Conservation (phyloP, 2,329 filamentous ascomycete genomes). For the Shiraia sp. region DNA sequence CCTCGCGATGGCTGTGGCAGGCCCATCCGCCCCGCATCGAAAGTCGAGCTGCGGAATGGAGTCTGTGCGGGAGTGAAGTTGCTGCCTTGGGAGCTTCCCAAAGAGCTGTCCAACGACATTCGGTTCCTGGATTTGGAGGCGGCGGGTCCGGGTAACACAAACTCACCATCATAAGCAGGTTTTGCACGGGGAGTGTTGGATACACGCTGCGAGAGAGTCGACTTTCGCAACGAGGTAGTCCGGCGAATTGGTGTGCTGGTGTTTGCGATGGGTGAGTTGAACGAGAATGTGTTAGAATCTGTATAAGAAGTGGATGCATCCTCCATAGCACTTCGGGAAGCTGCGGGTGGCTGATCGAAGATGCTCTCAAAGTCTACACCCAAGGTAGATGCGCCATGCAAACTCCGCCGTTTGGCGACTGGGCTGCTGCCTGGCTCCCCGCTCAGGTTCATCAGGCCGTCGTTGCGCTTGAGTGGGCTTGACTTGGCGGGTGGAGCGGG, state of each 20-base stretch:
- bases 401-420: slow-evolving; percentile 85
- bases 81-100: slow-evolving; percentile 72
- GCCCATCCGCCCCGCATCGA: slow-evolving; percentile 34
- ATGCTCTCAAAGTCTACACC: slow-evolving; percentile 68
- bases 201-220: slow-evolving; percentile 83
- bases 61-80: slow-evolving; percentile 69
- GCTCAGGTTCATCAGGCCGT: slow-evolving; percentile 86
- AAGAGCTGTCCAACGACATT: slow-evolving; percentile 77
- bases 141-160: slow-evolving; percentile 56
- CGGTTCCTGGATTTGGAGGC: slow-evolving; percentile 67
- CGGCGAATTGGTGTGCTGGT: slow-evolving; percentile 40
- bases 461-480: slow-evolving; percentile 89
- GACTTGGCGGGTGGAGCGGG: slow-evolving; percentile 61
- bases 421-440: slow-evolving; percentile 79
- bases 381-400: slow-evolving; percentile 72
- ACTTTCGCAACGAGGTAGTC: slow-evolving; percentile 78
- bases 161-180: slow-evolving; percentile 51
- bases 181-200: slow-evolving; percentile 44
- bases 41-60: slow-evolving; percentile 47
- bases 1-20: slow-evolving; percentile 27
- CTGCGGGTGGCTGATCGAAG: slow-evolving; percentile 63
- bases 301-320: slow-evolving; percentile 20
- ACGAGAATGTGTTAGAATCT: slow-evolving; percentile 23
- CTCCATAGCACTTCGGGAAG: slow-evolving; percentile 23
- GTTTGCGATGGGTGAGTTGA: slow-evolving; percentile 41